phyloP scores from a whole-genome alignment of 345 rosid genomes.

The Atalantia buxifolia region DNA sequence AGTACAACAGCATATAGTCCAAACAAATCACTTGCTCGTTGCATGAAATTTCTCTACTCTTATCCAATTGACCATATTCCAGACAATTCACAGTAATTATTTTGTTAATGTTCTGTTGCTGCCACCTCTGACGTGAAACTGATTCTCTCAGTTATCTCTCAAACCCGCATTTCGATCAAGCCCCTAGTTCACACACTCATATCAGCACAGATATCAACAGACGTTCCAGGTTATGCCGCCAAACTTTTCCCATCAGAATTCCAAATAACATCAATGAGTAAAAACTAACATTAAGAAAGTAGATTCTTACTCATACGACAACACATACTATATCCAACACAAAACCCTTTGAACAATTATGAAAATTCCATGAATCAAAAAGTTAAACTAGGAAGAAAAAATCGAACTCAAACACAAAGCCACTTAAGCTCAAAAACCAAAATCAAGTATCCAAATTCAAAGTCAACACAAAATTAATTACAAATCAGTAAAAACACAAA shows the following conservation, averaged over 20 bases:
- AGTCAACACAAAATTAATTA: not conserved
- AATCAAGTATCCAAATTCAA: not conserved
- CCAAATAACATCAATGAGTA: not conserved
- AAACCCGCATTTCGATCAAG: not conserved
- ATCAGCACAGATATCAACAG: not conserved
- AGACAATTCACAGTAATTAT: not conserved
- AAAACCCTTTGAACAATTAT: not conserved
- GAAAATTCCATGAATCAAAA: not conserved
- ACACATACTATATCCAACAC: not conserved
- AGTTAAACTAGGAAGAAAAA: not conserved
- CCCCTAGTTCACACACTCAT: not conserved
- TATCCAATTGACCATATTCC: not conserved
- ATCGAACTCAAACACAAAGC: not conserved
- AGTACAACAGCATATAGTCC: not conserved
- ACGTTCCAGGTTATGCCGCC: not conserved
- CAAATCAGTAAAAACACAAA: not conserved
- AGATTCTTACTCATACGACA: not conserved
- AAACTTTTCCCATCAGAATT: not conserved
- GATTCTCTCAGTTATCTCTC: not conserved
- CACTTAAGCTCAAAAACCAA: not conserved
- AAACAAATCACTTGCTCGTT: not conserved
- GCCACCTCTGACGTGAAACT: not conserved
- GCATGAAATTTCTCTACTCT: not conserved
- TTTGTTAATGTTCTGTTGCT: not conserved
- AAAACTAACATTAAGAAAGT: not conserved